Evolutionary conservation across 768 basidiomycete genomes (phyloP), one percentile per base, ranked within the genome.

Genomic region (Pleurotus ostreatus): DNA sequence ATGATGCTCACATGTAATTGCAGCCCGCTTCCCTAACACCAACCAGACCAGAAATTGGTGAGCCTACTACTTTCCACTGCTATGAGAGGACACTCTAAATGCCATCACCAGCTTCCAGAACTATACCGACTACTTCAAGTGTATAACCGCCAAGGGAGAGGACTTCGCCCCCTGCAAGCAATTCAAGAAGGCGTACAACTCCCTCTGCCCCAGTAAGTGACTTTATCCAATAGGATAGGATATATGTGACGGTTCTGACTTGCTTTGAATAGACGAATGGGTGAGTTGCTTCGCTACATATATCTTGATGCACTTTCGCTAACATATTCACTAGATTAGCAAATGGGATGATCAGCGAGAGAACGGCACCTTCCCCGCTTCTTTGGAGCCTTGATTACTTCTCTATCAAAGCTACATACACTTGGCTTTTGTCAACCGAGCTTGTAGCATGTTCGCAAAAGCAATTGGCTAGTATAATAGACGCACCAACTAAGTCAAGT

Each of bases 101-200:
- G 46, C 7, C 20, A 43, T 41, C n/a, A 25, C 43, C 62, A 92
- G 89, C 75, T 90, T 85, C 83, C 93, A 96, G 77, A 94, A 96
- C 78, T 98, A 95, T 72, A 89, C 90, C 59, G 97, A 99, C 75
- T 98, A 97, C 81, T 94, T 95, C 86, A 96, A 96, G 73, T 99
- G 97, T 73, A 75, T 98, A 64, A 73, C 89, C 64, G 95, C 95
- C 64, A 98, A 97, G 77, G 97, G 97, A 63, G 97, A 99, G 63
- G 97, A 98, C 58, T 98, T 86, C 70, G 85, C 88, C n/a, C 94
- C 97, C 1, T 98, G 97, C 88, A 94, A 94, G 78, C 95, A 97
- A 73, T 99, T 99, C 85, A 91, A 89, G 78, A 84, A 85, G 71
- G 92, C 92, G 25, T 99, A 94, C 80, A 82, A 93, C 78, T 94